phyloP scores from a whole-genome alignment of 768 basidiomycete species.

The Lentinus tigrinus region DNA sequence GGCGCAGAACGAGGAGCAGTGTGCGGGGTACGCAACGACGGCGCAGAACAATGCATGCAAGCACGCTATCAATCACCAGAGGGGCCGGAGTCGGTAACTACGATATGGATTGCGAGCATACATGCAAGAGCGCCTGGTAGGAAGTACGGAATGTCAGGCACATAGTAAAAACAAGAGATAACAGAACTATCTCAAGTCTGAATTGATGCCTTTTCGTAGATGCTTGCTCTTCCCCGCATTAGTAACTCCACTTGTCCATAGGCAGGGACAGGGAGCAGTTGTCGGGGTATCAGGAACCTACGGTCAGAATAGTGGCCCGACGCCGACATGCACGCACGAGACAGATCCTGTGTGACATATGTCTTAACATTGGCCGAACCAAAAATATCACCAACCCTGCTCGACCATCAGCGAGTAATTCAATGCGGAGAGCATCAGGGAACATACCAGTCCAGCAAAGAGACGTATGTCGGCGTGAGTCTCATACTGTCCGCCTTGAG shows the following conservation, averaged over 20 bases:
- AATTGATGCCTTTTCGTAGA: slow-evolving; percentile 12
- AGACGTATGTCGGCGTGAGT: slow-evolving; percentile 46
- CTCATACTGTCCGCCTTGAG: slow-evolving; percentile 39
- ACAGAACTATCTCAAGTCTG: slow-evolving; percentile 6
- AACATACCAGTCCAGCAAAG: slow-evolving; percentile 44
- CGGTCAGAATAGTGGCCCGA: no score
- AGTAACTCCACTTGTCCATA: slow-evolving; percentile 25
- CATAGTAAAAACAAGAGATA: slow-evolving; percentile 16
- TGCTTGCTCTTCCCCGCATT: slow-evolving; percentile 24
- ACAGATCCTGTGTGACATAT: neutral
- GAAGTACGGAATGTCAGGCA: slow-evolving; percentile 14
- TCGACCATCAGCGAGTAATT: neutral
- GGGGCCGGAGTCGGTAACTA: no score
- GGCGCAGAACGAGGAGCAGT: no score
- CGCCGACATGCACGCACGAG: neutral
- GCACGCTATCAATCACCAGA: no score
- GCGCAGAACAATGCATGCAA: no score
- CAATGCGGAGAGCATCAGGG: slow-evolving; percentile 4
- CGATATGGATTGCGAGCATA: no score
- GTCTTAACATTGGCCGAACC: no score
- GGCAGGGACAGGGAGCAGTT: slow-evolving; percentile 23
- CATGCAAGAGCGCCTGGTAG: no score
- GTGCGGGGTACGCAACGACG: no score
- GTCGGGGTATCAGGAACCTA: slow-evolving; percentile 16
- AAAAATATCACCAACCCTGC: slow-evolving; percentile 14